A percentile compares a stretch with the other conserved stretches of the same genome.
These are phyloP conservation scores for Russula dissimulans DNA, from an alignment of 768 basidiomycete species.

Conservation along the genomic window DNA sequence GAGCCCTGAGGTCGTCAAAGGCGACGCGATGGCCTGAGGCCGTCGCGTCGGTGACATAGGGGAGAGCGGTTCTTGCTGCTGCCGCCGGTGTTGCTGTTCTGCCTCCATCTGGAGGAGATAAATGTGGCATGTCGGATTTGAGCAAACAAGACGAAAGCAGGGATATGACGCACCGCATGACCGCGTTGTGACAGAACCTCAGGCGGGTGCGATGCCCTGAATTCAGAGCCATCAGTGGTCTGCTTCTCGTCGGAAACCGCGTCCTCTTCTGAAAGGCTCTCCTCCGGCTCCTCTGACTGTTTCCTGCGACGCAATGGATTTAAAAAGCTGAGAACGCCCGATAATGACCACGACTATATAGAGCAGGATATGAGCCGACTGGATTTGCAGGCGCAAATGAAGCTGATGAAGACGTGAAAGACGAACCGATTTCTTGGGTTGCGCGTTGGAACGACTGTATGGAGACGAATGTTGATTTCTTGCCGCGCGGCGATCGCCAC, in stretches of 20 bases:
- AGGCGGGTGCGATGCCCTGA: background rate
- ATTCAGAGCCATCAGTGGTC: slow-evolving; percentile 1
- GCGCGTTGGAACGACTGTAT: slow-evolving; percentile 38
- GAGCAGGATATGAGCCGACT: slow-evolving; percentile 24
- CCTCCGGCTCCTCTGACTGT: slow-evolving; percentile 11
- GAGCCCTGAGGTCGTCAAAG: background rate
- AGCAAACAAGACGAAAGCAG: background rate
- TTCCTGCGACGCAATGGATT: slow-evolving; percentile 36
- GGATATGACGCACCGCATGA: slow-evolving; percentile 9
- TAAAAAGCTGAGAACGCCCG: slow-evolving; percentile 40
- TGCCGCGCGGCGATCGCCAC: slow-evolving; percentile 25
- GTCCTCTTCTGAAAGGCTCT: slow-evolving; percentile 12
- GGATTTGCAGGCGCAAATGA: background rate
- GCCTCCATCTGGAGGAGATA: background rate
- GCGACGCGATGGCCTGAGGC: background rate
- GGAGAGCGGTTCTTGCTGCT: background rate
- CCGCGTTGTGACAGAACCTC: slow-evolving; percentile 20
- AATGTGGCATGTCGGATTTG: background rate
- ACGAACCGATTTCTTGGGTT: slow-evolving; percentile 42
- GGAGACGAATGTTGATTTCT: slow-evolving; percentile 36
- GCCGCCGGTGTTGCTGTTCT: background rate
- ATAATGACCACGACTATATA: slow-evolving; percentile 38
- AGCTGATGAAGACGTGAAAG: background rate
- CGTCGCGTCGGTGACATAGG: slow-evolving; percentile 7
- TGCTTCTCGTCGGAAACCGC: slow-evolving; percentile 3